Evolutionary conservation across 352 stramenopile species (phyloP), one percentile per base, ranked within the genome.

Genomic region (Phytophthora pini): DNA sequence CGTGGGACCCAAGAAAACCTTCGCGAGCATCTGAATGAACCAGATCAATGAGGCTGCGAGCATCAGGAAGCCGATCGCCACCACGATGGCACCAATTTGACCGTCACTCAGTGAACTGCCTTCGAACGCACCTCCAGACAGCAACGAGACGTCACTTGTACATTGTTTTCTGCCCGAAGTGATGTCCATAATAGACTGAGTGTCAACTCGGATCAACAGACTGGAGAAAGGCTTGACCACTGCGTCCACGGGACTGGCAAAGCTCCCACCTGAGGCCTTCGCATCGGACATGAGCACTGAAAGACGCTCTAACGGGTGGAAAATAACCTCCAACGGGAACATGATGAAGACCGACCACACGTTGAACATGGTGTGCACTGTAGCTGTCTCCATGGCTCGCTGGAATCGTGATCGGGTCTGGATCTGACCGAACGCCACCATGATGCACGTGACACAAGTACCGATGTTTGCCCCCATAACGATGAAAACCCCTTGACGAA

Each of bases 391-490:
- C 74, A 89, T 80, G 2, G 77, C 81, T n/a, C 79, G 73, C 48
- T 91, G 74, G 57, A 92, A 83, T 4, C 83, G 65, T 15, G 76
- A 80, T 9, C 70, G 72, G 49, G 93, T 70, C 55, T 74, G 75
- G 52, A 97, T 87, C 36, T 96, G 88, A 29, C 82, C 90, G 59
- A 97, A 92, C 8, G 90, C 82, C 29, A 98, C 87, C 59, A 97
- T 94, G 31, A 90, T 95, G 54, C 89, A 95, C 40, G 88, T 97
- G 5, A 97, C 88, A 38, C 84, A 88, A 9, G 85, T 94, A 46
- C 90, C 92, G 51, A 92, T 80, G 63, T 97, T 97, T 34, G 91
- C 89, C 20, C 91, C 91, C 86, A 97, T 97, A 54, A 98, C 79
- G 61, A 97, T 89, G 58, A 87, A 96, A 41, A 97, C 93, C 5